Evolutionary conservation across 768 basidiomycete genomes (phyloP).

Genomic region (Lactarius sanguifluus): DNA sequence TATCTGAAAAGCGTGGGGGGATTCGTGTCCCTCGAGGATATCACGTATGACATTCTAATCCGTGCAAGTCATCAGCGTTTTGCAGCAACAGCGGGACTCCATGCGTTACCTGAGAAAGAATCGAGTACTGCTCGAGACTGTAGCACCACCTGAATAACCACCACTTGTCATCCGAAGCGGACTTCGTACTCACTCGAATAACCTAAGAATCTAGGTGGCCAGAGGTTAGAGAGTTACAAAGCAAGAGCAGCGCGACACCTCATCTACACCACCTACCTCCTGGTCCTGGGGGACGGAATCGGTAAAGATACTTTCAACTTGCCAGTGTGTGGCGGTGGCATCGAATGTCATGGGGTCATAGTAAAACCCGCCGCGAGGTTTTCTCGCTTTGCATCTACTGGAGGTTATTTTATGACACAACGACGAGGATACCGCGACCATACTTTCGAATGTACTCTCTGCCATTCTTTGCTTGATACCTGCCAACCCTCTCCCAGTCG

Average conservation of each 20-base stretch:
- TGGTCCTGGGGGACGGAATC: background rate
- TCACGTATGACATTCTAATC: slow-evolving; percentile 14
- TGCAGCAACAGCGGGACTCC: too few species aligned
- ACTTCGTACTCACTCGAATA: slow-evolving; percentile 17
- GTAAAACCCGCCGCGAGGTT: background rate
- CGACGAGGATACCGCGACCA: background rate
- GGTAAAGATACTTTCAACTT: background rate
- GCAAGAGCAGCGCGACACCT: slow-evolving; percentile 2
- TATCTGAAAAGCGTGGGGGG: slow-evolving; percentile 24
- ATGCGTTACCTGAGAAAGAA: slow-evolving; percentile 19
- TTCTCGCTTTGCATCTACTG: slow-evolving; percentile 20
- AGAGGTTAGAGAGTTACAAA: background rate
- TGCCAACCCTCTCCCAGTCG: slow-evolving; percentile 17
- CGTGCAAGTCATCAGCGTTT: background rate
- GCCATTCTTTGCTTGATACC: slow-evolving; percentile 6
- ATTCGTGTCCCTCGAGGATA: slow-evolving; percentile 24
- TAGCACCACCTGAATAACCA: background rate
- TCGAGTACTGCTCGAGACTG: slow-evolving; percentile 25
- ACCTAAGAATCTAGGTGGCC: slow-evolving; percentile 7
- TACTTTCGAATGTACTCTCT: slow-evolving; percentile 12
- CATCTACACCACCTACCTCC: slow-evolving; percentile 10
- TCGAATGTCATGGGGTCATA: slow-evolving; percentile 16
- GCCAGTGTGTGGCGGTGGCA: background rate
- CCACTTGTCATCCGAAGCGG: background rate
- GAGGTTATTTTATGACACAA: background rate